phyloP scores from a whole-genome alignment of 352 stramenopile species.

The Pythium coloratum region DNA sequence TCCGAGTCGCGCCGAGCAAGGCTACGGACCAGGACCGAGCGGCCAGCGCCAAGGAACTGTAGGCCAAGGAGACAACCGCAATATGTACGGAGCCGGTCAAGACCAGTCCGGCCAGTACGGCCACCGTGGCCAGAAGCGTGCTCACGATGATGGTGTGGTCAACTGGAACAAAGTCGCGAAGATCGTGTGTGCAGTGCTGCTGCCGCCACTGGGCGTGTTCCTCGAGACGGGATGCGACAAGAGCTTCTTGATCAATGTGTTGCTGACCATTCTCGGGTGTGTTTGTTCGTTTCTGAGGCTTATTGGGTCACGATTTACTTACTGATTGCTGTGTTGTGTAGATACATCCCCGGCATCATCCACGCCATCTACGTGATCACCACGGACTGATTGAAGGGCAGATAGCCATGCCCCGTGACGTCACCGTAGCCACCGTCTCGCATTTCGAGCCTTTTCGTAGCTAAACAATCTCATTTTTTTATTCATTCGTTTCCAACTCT shows the following conservation, averaged over 20 bases:
- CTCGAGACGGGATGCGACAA: conserved; percentile 30
- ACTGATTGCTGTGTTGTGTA: neutral
- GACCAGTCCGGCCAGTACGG: conserved; percentile 14
- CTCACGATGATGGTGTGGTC: conserved; percentile 15
- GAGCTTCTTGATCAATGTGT: conserved; percentile 29
- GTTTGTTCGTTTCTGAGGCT: neutral
- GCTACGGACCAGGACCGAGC: conserved; percentile 13
- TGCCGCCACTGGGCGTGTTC: conserved; percentile 36
- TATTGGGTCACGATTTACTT: neutral
- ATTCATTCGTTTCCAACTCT: neutral
- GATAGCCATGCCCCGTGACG: neutral
- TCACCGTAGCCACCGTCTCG: neutral
- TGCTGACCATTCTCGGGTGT: conserved; percentile 34
- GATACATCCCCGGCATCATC: conserved; percentile 60
- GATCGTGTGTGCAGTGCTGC: conserved; percentile 46
- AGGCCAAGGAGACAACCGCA: neutral
- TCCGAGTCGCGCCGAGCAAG: conserved; percentile 3
- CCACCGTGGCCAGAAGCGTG: conserved; percentile 7
- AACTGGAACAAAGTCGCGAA: conserved; percentile 47
- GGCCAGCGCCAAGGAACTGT: neutral
- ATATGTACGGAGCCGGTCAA: neutral
- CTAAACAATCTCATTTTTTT: neutral
- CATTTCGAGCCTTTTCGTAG: conserved; percentile 2
- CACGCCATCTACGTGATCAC: conserved; percentile 58
- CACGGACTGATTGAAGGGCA: conserved; percentile 19